Percentiles rank a stretch among this genome's conserved stretches.
Conservation (phyloP, 163 green algal species). For the Chlorella variabilis region DNA sequence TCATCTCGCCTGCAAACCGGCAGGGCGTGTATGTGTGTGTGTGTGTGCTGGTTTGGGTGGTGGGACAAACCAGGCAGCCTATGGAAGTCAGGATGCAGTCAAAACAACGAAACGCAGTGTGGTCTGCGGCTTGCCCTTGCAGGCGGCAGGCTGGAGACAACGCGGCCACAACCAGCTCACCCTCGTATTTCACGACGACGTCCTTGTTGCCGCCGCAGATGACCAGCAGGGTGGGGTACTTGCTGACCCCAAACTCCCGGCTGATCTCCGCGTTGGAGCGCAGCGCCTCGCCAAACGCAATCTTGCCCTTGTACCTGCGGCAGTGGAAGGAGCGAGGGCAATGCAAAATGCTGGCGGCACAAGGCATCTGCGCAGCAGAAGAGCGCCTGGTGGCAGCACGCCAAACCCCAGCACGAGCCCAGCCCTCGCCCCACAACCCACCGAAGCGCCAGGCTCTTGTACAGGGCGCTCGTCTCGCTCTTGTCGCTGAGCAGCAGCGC, state of each 20-base stretch:
- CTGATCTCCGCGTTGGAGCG: conserved; percentile 10
- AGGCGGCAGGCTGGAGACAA: too few relatives aligned
- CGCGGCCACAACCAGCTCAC: conserved; percentile 40
- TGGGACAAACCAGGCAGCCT: too few relatives aligned
- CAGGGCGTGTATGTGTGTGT: too few relatives aligned
- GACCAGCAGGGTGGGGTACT: conserved; percentile 67
- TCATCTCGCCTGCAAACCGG: conserved; percentile 40
- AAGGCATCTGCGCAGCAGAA: too few relatives aligned
- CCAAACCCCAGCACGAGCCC: too few relatives aligned
- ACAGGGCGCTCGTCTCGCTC: conserved; percentile 65
- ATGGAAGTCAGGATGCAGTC: too few relatives aligned
- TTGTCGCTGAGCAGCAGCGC: conserved; percentile 82
- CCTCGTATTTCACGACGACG: conserved; percentile 43
- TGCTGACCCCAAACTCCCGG: conserved; percentile 31
- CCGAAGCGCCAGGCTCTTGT: conserved; percentile 68
- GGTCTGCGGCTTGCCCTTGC: too few relatives aligned
- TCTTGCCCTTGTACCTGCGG: conserved; percentile 67
- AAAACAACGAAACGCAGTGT: too few relatives aligned
- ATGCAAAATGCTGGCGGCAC: too few relatives aligned
- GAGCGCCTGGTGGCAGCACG: too few relatives aligned
- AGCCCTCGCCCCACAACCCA: too few relatives aligned
- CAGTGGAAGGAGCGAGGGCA: background rate
- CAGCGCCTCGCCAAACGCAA: conserved; percentile 69
- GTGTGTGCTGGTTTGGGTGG: too few relatives aligned
- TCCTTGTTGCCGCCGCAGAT: conserved; percentile 76